Evolutionary conservation across 2,329 filamentous ascomycete genomes (phyloP).

Genomic region (Aureobasidium sp.): DNA sequence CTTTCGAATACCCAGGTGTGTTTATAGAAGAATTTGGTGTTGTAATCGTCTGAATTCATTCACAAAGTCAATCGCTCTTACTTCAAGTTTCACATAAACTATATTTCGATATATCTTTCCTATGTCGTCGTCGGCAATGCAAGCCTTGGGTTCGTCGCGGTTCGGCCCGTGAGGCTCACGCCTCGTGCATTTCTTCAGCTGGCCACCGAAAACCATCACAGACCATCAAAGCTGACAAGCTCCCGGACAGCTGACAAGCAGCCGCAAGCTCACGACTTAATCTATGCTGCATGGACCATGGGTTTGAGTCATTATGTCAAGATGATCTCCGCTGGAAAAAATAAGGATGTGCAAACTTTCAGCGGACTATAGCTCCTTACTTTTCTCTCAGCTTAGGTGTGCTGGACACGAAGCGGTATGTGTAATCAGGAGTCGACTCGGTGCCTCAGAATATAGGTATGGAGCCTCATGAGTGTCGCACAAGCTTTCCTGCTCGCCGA

Average conservation of each 20-base stretch:
- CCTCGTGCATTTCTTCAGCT: not conserved
- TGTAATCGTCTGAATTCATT: not conserved
- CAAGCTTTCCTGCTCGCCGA: too few species aligned
- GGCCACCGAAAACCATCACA: not conserved
- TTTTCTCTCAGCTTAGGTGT: too few species aligned
- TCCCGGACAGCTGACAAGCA: not conserved
- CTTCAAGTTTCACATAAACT: not conserved
- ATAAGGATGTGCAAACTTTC: too few species aligned
- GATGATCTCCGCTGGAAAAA: too few species aligned
- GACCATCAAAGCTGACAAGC: not conserved
- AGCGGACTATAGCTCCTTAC: too few species aligned
- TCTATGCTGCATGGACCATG: not conserved
- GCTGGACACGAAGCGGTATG: too few species aligned
- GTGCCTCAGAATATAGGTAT: too few species aligned
- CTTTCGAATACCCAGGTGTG: constrained; percentile 2
- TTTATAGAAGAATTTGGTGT: constrained; percentile 5
- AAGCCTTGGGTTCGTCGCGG: not conserved
- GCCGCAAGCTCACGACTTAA: not conserved
- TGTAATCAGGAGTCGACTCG: too few species aligned
- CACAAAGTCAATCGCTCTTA: not conserved
- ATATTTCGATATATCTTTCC: not conserved
- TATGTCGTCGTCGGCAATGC: not conserved
- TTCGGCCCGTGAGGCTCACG: not conserved
- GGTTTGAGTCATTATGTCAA: not conserved
- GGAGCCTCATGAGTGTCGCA: too few species aligned